phyloP scores from a whole-genome alignment of 176 grass and related monocot genomes.

The Aegilops bicornis region DNA sequence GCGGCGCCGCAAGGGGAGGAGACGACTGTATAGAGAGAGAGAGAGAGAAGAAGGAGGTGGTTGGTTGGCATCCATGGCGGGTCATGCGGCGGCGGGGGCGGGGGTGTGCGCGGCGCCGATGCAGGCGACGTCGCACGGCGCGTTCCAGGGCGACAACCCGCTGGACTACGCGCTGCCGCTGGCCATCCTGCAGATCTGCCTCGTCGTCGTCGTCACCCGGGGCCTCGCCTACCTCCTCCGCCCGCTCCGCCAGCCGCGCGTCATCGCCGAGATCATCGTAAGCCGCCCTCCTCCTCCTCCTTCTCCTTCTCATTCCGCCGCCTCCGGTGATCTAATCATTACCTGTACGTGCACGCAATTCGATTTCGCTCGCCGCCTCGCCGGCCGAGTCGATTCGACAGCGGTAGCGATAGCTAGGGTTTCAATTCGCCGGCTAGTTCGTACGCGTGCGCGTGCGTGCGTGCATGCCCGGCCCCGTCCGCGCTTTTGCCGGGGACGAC shows the following conservation, averaged over 20 bases:
- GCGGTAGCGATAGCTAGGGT: too few species aligned
- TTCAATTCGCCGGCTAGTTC: neutral
- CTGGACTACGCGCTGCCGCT: conserved; percentile 79
- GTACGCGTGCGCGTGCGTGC: too few species aligned
- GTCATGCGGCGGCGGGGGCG: neutral
- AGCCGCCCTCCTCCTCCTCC: neutral
- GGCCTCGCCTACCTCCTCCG: conserved; percentile 71
- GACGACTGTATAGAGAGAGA: too few species aligned
- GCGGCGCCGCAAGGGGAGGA: too few species aligned
- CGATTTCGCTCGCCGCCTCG: too few species aligned
- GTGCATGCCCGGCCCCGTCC: neutral
- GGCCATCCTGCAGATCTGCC: conserved; percentile 86
- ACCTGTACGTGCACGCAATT: too few species aligned
- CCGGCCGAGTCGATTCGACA: too few species aligned
- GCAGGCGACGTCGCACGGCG: conserved; percentile 75
- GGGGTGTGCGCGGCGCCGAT: conserved; percentile 33
- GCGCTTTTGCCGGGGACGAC: too few species aligned
- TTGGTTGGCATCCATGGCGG: too few species aligned
- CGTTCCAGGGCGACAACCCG: conserved; percentile 72
- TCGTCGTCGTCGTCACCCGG: conserved; percentile 78
- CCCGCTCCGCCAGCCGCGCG: conserved; percentile 78
- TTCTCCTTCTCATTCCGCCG: neutral
- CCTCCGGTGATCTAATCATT: too few species aligned
- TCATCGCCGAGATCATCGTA: conserved; percentile 98
- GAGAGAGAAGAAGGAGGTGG: too few species aligned